Conservation (phyloP, 1,284 basidiomycete genomes). For the Rhodotorula sp. region DNA sequence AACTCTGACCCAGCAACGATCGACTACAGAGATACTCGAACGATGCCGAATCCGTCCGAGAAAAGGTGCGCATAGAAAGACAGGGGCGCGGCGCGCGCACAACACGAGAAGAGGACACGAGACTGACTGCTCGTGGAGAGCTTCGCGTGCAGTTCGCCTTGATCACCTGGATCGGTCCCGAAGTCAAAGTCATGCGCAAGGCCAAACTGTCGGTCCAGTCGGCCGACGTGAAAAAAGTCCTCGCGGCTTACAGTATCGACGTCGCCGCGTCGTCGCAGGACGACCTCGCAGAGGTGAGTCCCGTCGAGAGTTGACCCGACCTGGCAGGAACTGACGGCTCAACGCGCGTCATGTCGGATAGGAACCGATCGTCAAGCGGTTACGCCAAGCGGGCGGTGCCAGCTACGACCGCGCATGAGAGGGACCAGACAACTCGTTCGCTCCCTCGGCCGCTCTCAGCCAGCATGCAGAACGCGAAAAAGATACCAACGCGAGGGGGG, state of each 20-base stretch:
- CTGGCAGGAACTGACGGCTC: background rate
- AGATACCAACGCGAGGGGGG: background rate
- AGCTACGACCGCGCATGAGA: conserved; percentile 34
- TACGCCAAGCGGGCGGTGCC: conserved; percentile 39
- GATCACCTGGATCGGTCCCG: conserved; percentile 25
- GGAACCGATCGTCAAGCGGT: conserved; percentile 33
- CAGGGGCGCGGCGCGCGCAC: too few species aligned
- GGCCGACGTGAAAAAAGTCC: conserved; percentile 32
- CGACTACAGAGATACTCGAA: conserved; percentile 34
- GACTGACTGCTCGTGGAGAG: too few species aligned
- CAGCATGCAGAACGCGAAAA: background rate
- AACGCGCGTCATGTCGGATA: too few species aligned
- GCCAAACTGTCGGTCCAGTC: conserved; percentile 38
- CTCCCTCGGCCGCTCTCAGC: too few species aligned
- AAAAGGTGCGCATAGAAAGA: conserved; percentile 18
- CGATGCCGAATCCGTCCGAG: conserved; percentile 40
- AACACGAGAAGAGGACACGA: too few species aligned
- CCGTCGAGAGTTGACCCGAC: too few species aligned
- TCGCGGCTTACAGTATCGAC: conserved; percentile 33
- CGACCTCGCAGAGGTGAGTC: conserved; percentile 32
- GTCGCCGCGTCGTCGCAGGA: conserved; percentile 32
- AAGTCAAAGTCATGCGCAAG: conserved; percentile 32
- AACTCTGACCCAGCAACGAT: too few species aligned
- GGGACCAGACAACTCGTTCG: too few species aligned
- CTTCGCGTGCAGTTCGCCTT: conserved; percentile 27